These are phyloP conservation scores for Aspergillus leporis DNA, from an alignment of 495 filamentous ascomycete genomes.

Conservation along the genomic window DNA sequence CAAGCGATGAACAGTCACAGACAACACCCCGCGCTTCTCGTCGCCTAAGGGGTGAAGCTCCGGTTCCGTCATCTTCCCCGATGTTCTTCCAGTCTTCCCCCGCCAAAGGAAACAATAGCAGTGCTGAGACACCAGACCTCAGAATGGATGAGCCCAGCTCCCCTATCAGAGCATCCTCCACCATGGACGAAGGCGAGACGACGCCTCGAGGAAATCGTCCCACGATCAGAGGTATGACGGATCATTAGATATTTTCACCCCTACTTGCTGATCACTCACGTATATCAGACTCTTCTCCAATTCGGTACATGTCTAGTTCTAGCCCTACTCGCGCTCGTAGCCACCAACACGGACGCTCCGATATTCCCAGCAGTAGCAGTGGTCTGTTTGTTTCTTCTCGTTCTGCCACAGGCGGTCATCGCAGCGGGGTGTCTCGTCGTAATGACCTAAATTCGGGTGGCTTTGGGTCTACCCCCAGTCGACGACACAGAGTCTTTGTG, in stretches of 20 bases:
- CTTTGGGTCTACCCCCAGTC: constrained; percentile 62
- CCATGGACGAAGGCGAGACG: constrained; percentile 60
- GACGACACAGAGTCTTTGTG: constrained; percentile 73
- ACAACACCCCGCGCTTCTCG: constrained; percentile 49
- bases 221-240: constrained; percentile 65
- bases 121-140: constrained; percentile 54
- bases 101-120: constrained; percentile 53
- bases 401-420: constrained; percentile 49
- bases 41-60: constrained; percentile 37
- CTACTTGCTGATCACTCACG: constrained; percentile 4
- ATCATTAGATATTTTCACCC: neutral
- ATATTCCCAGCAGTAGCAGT: constrained; percentile 76
- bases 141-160: constrained; percentile 63
- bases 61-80: constrained; percentile 68
- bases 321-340: constrained; percentile 66
- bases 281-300: constrained; percentile 78
- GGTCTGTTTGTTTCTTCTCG: constrained; percentile 77
- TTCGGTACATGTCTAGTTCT: constrained; percentile 84
- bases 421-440: constrained; percentile 53
- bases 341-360: constrained; percentile 55
- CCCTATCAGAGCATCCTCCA: constrained; percentile 60
- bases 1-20: constrained; percentile 32
- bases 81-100: constrained; percentile 83
- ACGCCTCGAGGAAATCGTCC: constrained; percentile 70
- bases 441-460: constrained; percentile 82